A percentile compares a stretch with the other conserved stretches of the same genome.
These are phyloP conservation scores for Rhododendron molle DNA, from an alignment of 148 eudicot species.

Conservation along the genomic window DNA sequence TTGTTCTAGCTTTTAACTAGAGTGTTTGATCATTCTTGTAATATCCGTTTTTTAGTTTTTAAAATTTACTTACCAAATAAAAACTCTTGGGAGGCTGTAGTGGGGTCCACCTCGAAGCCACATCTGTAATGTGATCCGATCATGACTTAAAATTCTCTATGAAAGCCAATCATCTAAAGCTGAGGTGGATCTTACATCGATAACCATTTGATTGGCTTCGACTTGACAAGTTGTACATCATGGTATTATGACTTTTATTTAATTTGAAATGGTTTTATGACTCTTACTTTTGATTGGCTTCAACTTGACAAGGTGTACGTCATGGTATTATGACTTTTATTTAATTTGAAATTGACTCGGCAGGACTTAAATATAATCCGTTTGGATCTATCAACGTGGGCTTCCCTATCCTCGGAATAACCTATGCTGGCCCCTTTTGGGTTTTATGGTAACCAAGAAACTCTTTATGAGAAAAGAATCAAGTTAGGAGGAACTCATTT, in stretches of 20 bases:
- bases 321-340: not conserved
- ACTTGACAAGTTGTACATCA: not conserved
- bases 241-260: not conserved
- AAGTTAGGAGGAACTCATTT: not conserved
- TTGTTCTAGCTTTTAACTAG: not conserved
- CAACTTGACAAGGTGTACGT: not conserved
- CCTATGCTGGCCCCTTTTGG: not conserved
- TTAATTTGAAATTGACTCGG: not conserved
- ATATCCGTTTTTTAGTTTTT: not conserved
- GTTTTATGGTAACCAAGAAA: not conserved
- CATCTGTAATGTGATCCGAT: not conserved
- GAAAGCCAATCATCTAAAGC: not conserved
- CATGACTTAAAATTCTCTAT: too few species aligned
- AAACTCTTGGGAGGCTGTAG: too few species aligned
- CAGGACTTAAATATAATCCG: not conserved
- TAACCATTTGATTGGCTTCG: not conserved
- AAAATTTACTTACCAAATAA: too few species aligned
- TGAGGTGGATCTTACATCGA: not conserved
- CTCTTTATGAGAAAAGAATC: not conserved
- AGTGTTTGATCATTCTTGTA: not conserved
- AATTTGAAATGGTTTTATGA: not conserved
- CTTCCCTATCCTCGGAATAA: not conserved
- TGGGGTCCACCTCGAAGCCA: not conserved
- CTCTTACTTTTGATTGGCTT: not conserved
- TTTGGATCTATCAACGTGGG: not conserved